These are phyloP conservation scores for Colletotrichum lentis DNA, from an alignment of 2,329 filamentous ascomycete genomes.

Conservation along the genomic window DNA sequence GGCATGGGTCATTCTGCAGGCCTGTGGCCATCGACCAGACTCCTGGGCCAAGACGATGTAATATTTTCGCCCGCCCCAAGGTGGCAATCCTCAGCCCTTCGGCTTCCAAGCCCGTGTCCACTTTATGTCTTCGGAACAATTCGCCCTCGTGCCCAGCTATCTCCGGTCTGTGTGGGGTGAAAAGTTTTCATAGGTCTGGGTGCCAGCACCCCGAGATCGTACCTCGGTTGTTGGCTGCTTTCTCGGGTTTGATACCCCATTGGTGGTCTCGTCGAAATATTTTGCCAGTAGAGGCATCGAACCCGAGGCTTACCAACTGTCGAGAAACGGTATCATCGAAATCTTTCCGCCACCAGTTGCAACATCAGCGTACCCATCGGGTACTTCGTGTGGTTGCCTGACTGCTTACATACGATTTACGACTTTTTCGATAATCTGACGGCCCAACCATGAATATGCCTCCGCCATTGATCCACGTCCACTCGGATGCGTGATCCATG, in stretches of 20 bases:
- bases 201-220: neutral
- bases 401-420: neutral
- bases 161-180: neutral
- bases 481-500: neutral
- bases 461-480: neutral
- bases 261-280: neutral
- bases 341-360: neutral
- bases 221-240: neutral
- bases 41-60: too few relatives aligned
- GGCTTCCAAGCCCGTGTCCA: neutral
- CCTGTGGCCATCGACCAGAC: neutral
- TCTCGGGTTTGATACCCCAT: neutral
- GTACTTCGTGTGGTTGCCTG: neutral
- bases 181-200: neutral
- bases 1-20: neutral
- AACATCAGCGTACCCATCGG: slow-evolving; percentile 20
- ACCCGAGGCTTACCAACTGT: neutral
- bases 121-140: neutral
- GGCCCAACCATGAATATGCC: neutral
- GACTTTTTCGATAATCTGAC: slow-evolving; percentile 9
- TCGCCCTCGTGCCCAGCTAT: neutral
- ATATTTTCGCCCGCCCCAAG: neutral
- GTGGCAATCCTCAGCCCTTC: neutral
- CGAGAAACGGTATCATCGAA: neutral
- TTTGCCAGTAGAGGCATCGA: neutral